phyloP scores from a whole-genome alignment of 495 filamentous ascomycete genomes.

The Neurospora sp. region DNA sequence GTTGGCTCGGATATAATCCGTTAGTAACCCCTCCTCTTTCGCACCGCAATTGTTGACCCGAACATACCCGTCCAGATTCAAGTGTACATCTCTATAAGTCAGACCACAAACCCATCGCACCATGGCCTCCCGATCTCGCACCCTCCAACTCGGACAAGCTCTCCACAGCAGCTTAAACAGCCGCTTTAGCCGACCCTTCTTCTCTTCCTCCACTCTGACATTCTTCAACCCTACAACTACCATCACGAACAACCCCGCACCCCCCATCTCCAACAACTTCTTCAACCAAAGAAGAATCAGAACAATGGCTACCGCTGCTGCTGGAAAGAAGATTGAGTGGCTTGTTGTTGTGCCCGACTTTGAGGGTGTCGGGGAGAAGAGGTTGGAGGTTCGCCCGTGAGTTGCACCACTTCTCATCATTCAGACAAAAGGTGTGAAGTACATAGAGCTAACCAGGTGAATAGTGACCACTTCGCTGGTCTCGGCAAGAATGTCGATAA shows the following conservation, averaged over 20 bases:
- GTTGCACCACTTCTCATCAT: constrained; percentile 16
- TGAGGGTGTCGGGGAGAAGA: constrained; percentile 50
- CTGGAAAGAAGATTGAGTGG: constrained; percentile 59
- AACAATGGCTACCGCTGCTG: constrained; percentile 31
- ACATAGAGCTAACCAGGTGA: background rate
- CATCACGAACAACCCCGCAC: background rate
- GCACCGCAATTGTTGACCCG: background rate
- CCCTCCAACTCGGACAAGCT: background rate
- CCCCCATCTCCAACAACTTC: background rate
- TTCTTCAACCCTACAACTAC: background rate
- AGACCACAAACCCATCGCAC: too few species aligned
- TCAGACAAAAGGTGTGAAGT: too few species aligned
- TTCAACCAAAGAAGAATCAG: background rate
- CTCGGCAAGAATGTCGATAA: constrained; percentile 33
- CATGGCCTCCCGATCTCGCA: background rate
- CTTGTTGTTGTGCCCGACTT: constrained; percentile 78
- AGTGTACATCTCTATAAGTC: too few species aligned
- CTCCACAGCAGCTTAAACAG: background rate
- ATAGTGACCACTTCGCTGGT: constrained; percentile 47
- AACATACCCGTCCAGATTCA: background rate
- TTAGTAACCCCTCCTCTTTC: background rate
- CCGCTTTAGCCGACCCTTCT: background rate
- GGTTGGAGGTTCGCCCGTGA: constrained; percentile 64
- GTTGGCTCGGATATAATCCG: background rate
- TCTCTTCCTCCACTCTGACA: background rate